Evolutionary conservation across 495 filamentous ascomycete genomes (phyloP).

Genomic region (Lindgomyces ingoldianus): DNA sequence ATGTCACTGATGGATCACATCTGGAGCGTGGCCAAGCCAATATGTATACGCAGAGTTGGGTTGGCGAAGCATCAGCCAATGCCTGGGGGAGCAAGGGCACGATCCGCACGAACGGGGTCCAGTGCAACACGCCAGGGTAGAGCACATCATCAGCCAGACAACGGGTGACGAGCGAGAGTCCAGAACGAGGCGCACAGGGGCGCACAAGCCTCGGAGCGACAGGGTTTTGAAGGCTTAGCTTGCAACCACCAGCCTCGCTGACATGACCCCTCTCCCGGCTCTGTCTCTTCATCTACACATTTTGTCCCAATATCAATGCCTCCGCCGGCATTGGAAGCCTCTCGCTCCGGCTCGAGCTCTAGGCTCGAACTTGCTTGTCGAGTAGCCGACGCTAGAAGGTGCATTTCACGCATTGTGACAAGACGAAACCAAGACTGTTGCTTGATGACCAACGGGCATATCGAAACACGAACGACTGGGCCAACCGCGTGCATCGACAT

Average conservation of each 20-base stretch:
- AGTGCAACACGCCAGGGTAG: neutral
- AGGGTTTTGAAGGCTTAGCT: neutral
- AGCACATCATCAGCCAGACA: neutral
- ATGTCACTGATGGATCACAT: too few relatives aligned
- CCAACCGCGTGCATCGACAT: too few relatives aligned
- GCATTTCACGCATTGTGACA: neutral
- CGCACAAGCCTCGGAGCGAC: neutral
- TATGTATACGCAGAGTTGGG: too few relatives aligned
- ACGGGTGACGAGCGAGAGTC: neutral
- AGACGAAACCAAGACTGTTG: neutral
- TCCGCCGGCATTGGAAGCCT: too few relatives aligned
- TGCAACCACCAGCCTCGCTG: neutral
- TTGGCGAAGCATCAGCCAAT: too few relatives aligned
- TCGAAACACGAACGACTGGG: neutral
- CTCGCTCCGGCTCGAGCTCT: too few relatives aligned
- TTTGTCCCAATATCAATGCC: too few relatives aligned
- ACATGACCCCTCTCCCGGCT: too few relatives aligned
- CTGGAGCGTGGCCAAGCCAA: neutral
- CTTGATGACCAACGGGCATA: neutral
- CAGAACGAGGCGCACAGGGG: neutral
- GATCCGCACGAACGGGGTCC: neutral
- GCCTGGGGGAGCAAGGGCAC: neutral
- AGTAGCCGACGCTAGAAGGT: too few relatives aligned
- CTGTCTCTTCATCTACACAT: too few relatives aligned
- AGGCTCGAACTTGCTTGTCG: too few relatives aligned